Conservation (phyloP, 176 grass and related monocot genomes). For the Musa schizocarpa region DNA sequence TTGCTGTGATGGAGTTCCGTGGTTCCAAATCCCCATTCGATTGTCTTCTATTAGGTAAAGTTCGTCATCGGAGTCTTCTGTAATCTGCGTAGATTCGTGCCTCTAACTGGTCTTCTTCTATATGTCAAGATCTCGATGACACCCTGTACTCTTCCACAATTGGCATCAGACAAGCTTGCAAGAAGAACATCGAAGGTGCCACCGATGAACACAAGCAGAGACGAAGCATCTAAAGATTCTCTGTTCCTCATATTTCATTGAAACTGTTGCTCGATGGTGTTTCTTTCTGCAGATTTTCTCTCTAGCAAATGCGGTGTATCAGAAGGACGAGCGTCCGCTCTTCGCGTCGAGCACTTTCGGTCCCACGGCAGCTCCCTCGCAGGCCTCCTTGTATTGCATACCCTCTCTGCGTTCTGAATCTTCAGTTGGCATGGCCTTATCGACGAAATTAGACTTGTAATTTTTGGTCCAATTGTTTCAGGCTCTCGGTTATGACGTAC, state of each 20-base stretch:
- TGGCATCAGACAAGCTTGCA: conserved; percentile 44
- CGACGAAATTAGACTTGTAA: too few species aligned
- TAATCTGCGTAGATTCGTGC: too few species aligned
- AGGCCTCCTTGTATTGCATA: conserved; percentile 56
- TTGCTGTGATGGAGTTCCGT: not conserved
- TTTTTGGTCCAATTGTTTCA: conserved; percentile 25
- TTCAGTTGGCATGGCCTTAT: too few species aligned
- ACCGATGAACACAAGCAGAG: too few species aligned
- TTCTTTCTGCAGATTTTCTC: conserved; percentile 45
- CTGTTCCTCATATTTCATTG: too few species aligned
- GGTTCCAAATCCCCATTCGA: not conserved
- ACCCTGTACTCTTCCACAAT: conserved; percentile 66
- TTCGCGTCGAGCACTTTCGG: conserved; percentile 81
- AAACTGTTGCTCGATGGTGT: too few species aligned
- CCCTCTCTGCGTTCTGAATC: not conserved
- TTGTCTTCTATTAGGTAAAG: not conserved
- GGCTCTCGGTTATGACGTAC: conserved; percentile 68
- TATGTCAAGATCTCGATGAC: conserved; percentile 66
- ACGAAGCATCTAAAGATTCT: too few species aligned
- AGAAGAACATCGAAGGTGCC: conserved; percentile 74
- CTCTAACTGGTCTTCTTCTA: too few species aligned
- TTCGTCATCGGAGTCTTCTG: not conserved
- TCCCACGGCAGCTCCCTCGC: conserved; percentile 73
- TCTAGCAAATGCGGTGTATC: conserved; percentile 38
- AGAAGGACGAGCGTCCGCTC: conserved; percentile 28